Evolutionary conservation across 257 asterid species (phyloP).

Genomic region (Fraxinus americana): DNA sequence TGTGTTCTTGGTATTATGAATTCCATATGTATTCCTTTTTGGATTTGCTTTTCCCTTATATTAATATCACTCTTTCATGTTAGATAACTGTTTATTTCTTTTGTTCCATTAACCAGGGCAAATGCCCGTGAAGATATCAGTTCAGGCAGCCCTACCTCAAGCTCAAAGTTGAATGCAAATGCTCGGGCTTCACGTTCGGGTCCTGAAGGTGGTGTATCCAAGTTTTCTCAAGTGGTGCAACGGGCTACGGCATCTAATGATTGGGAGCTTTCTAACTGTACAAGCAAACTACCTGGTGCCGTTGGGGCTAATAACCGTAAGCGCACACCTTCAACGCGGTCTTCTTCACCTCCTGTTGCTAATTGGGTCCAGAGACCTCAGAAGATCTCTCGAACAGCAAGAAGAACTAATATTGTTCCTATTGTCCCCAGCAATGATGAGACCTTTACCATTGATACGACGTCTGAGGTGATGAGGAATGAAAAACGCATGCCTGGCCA

Average conservation of each 20-base stretch:
- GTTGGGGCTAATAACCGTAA: constrained; percentile 66
- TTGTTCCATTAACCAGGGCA: constrained; percentile 49
- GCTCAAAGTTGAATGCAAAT: constrained; percentile 68
- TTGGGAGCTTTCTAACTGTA: constrained; percentile 84
- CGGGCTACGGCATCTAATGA: constrained; percentile 62
- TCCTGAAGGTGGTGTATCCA: constrained; percentile 53
- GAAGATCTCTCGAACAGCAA: constrained; percentile 74
- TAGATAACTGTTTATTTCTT: constrained; percentile 16
- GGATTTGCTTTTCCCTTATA: constrained; percentile 7
- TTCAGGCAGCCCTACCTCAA: constrained; percentile 83
- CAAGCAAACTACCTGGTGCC: constrained; percentile 62
- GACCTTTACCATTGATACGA: constrained; percentile 43
- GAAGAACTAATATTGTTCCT: constrained; percentile 74
- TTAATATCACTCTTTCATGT: constrained; percentile 17
- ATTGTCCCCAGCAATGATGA: constrained; percentile 66
- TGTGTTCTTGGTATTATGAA: constrained; percentile 10
- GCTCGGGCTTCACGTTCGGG: constrained; percentile 85
- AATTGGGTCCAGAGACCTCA: constrained; percentile 91
- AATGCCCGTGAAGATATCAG: constrained; percentile 74
- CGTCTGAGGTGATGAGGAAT: constrained; percentile 47
- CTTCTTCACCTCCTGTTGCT: constrained; percentile 87
- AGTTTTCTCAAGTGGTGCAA: constrained; percentile 64
- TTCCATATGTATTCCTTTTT: not conserved
- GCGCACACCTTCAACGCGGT: constrained; percentile 67
- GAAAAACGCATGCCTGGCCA: constrained; percentile 60